Evolutionary conservation across 768 basidiomycete species (phyloP).

Genomic region (Leccinum olivaceopallidum): DNA sequence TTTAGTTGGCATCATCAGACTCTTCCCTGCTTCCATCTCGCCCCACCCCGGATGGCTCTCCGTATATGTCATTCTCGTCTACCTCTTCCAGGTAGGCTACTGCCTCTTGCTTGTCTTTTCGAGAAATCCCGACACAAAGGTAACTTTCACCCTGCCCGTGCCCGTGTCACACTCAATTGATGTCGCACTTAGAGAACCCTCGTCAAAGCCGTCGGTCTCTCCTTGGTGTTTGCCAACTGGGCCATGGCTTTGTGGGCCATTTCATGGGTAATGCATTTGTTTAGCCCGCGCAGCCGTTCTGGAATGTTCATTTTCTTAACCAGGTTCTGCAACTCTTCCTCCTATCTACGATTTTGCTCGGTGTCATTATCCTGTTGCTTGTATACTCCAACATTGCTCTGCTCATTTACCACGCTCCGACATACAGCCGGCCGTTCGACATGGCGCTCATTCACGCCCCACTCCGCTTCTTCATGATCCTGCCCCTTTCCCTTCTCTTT

Average conservation of each 20-base stretch:
- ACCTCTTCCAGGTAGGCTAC: constrained; percentile 74
- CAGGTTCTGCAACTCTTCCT: constrained; percentile 77
- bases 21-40: constrained; percentile 70
- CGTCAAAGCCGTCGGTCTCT: constrained; percentile 76
- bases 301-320: not conserved
- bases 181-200: constrained; percentile 51
- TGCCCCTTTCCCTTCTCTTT: constrained; percentile 48
- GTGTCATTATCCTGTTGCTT: constrained; percentile 67
- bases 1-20: constrained; percentile 49
- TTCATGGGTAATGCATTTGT: constrained; percentile 51
- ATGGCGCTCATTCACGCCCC: constrained; percentile 87
- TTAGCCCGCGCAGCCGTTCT: rapidly evolving
- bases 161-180: not conserved
- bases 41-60: constrained; percentile 60
- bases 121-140: constrained; percentile 80
- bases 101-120: constrained; percentile 76
- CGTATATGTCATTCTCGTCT: constrained; percentile 61
- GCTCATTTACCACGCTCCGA: constrained; percentile 69
- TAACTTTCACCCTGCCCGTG: constrained; percentile 11
- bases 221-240: constrained; percentile 79
- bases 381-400: constrained; percentile 80
- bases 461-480: constrained; percentile 66
- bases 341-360: constrained; percentile 70
- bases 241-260: constrained; percentile 80
- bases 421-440: constrained; percentile 64